These are phyloP conservation scores for Phytophthora sansomeana DNA, from an alignment of 352 stramenopile genomes.

Conservation along the genomic window DNA sequence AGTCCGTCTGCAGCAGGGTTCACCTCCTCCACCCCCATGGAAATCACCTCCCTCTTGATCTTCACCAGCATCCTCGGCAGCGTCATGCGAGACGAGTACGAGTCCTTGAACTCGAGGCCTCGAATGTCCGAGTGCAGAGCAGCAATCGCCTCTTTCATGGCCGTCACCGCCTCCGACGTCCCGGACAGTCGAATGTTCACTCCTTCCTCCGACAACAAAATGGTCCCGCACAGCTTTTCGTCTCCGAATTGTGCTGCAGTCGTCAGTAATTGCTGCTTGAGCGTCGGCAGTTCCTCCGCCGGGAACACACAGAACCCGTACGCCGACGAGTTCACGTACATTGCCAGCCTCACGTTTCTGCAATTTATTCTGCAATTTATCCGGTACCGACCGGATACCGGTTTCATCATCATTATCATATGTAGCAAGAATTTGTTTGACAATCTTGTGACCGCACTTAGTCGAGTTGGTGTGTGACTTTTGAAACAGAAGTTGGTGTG, in stretches of 20 bases:
- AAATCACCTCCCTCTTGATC: constrained; percentile 83
- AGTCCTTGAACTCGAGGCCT: constrained; percentile 75
- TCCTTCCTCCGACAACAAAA: constrained; percentile 70
- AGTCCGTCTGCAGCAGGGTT: constrained; percentile 57
- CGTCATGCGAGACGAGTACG: constrained; percentile 57
- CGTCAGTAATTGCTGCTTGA: constrained; percentile 48
- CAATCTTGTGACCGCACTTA: no score
- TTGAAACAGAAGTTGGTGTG: no score
- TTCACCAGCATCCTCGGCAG: constrained; percentile 77
- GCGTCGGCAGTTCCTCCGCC: constrained; percentile 39
- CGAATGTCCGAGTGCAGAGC: constrained; percentile 47
- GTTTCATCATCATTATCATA: no score
- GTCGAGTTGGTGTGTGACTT: no score
- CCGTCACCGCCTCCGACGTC: constrained; percentile 41
- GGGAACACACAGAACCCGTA: constrained; percentile 77
- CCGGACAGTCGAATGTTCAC: constrained; percentile 77
- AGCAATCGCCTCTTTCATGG: constrained; percentile 59
- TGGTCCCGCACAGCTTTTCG: constrained; percentile 63
- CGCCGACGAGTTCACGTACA: constrained; percentile 73
- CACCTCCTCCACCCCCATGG: constrained; percentile 61
- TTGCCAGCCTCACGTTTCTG: constrained; percentile 23
- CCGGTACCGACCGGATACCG: background rate
- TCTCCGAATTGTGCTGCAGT: constrained; percentile 33
- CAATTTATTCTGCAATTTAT: background rate
- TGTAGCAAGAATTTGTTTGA: no score